phyloP scores from a whole-genome alignment of 2,329 filamentous ascomycete genomes.

The Raffaelea albimanens region DNA sequence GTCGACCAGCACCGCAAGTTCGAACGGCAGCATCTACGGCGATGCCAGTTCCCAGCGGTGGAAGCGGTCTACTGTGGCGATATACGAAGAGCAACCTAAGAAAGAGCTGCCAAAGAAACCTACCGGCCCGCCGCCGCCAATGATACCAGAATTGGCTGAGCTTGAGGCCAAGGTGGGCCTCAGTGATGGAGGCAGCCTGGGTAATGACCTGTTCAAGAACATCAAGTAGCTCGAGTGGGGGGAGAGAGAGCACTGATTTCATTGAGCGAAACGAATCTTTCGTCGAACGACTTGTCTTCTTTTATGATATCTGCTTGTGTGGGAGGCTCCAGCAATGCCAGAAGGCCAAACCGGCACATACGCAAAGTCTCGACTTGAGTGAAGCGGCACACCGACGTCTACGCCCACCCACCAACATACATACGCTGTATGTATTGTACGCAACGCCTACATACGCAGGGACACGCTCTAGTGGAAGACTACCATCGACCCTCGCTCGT shows the following conservation, averaged over 20 bases:
- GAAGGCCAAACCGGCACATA: no score
- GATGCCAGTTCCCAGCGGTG: slow-evolving; percentile 26
- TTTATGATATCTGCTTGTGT: no score
- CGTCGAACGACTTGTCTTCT: no score
- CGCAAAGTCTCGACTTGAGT: neutral
- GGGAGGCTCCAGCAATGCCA: no score
- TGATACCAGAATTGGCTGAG: slow-evolving; percentile 48
- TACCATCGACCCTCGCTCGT: no score
- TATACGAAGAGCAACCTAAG: slow-evolving; percentile 24
- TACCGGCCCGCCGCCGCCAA: slow-evolving; percentile 45
- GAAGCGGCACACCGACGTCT: no score
- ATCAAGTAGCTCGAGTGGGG: slow-evolving; percentile 33
- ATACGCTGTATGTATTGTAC: neutral
- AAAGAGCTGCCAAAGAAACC: slow-evolving; percentile 24
- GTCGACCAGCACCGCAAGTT: slow-evolving; percentile 10
- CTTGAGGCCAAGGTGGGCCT: slow-evolving; percentile 40
- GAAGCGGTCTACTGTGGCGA: slow-evolving; percentile 32
- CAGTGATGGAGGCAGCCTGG: slow-evolving; percentile 33
- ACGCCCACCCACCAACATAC: neutral
- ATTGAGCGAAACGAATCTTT: no score
- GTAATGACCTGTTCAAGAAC: slow-evolving; percentile 47
- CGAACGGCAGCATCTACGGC: slow-evolving; percentile 9
- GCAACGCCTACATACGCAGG: neutral
- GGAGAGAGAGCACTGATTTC: neutral
- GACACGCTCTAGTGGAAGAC: no score